Base-by-base conservation (phyloP, 768 basidiomycete genomes). In the Nidularia pulvinata region DNA sequence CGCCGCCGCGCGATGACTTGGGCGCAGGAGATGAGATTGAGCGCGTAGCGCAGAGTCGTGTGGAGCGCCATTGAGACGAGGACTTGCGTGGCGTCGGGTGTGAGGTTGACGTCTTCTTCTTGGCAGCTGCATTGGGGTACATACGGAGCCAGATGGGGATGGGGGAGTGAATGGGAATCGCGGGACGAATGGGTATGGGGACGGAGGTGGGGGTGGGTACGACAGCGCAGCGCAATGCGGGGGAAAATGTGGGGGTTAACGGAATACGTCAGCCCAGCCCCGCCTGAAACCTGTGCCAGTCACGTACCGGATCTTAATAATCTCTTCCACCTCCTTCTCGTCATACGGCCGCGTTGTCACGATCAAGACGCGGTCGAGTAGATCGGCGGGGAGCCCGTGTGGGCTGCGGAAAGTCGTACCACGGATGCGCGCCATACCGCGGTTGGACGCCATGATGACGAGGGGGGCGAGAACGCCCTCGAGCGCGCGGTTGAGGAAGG, bases 381-480 rank as follows among this genome's bases (percentile, higher is more conserved):
- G 78, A 70, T 98, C 96, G 33, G 92, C 87, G 0, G 96, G 96
- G 6, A 99, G 83, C 32, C 96, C 96, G 65, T 99, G 96, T 1
- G 96, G 96, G 59, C 89, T 90, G 61, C 88, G 86, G 75, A 95
- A 93, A 4, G 25, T 95, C 22, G 96, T 98, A 35, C 96, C 96
- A 57, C 96, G 83, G 69, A 99, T 97, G 49, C 91, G 82, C 4
- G 95, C 85, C 83, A 94, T 94, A 4, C 96, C 96, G 13, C 96
- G 82, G 67, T 99, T 99, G 46, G 92, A 93, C 1, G 96, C 96
- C 96, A 99, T 98, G 62, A 99, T 94, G 36, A 99, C 96, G 50
- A 98, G 76, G 1, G 96, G 96, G 1, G 96, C 88, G 1, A 98
- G 79, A 57, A 96, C 95, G 55, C 88, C 87, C 67, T 99, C 96